Conservation (phyloP, 768 basidiomycete species). For the Chlorophyllum brunneum region DNA sequence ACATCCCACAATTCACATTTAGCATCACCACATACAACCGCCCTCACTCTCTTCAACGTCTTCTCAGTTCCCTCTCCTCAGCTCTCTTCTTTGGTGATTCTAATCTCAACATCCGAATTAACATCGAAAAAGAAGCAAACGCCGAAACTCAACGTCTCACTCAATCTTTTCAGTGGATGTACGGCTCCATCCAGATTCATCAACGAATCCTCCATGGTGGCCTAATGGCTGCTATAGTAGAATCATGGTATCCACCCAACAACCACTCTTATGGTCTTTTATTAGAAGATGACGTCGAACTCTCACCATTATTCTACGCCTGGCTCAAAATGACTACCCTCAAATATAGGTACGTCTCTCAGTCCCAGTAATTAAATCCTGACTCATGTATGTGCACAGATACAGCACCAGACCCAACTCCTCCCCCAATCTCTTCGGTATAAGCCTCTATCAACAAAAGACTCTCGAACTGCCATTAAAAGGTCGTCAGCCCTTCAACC, state of each 20-base stretch:
- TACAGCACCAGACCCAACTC: constrained; percentile 43
- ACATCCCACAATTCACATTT: constrained; percentile 62
- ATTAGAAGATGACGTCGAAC: constrained; percentile 83
- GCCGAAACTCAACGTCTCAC: constrained; percentile 50
- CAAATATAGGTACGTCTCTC: constrained; percentile 56
- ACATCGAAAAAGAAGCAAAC: constrained; percentile 76
- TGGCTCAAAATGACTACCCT: constrained; percentile 82
- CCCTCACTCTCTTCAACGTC: constrained; percentile 62
- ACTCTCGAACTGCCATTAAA: constrained; percentile 66
- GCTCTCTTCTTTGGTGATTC: constrained; percentile 68
- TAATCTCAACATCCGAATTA: constrained; percentile 54
- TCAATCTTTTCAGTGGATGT: constrained; percentile 51
- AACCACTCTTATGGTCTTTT: constrained; percentile 76
- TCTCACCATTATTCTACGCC: constrained; percentile 81
- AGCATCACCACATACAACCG: constrained; percentile 77
- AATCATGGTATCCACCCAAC: constrained; percentile 81
- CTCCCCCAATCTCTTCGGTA: constrained; percentile 60
- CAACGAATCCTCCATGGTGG: constrained; percentile 79
- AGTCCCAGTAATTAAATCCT: background rate
- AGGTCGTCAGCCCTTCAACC: constrained; percentile 67
- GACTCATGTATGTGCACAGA: constrained; percentile 31
- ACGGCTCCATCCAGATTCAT: constrained; percentile 57
- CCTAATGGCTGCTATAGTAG: constrained; percentile 77
- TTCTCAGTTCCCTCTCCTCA: constrained; percentile 55
- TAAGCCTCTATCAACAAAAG: constrained; percentile 87